A percentile compares a stretch with the other conserved stretches of the same genome.
Evolutionary conservation across 352 stramenopile species (phyloP).

Genomic region (Phytophthora syringae): DNA sequence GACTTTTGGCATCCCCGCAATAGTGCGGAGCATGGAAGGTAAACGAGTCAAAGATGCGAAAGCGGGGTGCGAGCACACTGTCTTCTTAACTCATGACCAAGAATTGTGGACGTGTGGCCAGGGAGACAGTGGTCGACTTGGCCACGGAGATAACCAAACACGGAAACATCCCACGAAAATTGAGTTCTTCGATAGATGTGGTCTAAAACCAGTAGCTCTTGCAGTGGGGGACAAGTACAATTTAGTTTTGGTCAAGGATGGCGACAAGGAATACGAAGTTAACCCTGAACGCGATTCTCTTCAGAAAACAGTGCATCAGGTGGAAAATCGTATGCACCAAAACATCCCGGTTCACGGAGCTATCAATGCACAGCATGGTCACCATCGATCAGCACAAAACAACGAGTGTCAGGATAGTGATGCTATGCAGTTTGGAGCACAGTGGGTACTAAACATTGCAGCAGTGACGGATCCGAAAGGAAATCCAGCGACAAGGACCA

Average conservation of each 20-base stretch:
- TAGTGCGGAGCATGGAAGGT: constrained; percentile 52
- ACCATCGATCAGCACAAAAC: background rate
- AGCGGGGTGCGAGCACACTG: constrained; percentile 83
- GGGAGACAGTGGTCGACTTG: constrained; percentile 80
- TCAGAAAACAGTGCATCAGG: constrained; percentile 2
- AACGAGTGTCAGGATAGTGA: constrained; percentile 6
- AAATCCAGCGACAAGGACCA: background rate
- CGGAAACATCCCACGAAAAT: constrained; percentile 66
- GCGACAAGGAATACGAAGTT: constrained; percentile 16
- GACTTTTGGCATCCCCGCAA: constrained; percentile 65
- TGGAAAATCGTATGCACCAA: background rate
- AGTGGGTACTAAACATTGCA: constrained; percentile 27
- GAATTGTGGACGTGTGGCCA: constrained; percentile 86
- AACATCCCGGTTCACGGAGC: background rate
- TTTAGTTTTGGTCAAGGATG: constrained; percentile 68
- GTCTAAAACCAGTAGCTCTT: constrained; percentile 69
- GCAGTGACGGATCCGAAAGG: background rate
- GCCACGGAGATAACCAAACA: constrained; percentile 72
- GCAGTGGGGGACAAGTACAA: constrained; percentile 91
- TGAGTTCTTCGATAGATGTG: constrained; percentile 57
- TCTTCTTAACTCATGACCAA: constrained; percentile 59
- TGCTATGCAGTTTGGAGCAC: constrained; percentile 23
- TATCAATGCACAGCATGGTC: background rate
- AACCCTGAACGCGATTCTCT: background rate
- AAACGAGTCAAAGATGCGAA: constrained; percentile 74